Evolutionary conservation across 768 basidiomycete genomes (phyloP).

Genomic region (Tricholoma saponaceum): DNA sequence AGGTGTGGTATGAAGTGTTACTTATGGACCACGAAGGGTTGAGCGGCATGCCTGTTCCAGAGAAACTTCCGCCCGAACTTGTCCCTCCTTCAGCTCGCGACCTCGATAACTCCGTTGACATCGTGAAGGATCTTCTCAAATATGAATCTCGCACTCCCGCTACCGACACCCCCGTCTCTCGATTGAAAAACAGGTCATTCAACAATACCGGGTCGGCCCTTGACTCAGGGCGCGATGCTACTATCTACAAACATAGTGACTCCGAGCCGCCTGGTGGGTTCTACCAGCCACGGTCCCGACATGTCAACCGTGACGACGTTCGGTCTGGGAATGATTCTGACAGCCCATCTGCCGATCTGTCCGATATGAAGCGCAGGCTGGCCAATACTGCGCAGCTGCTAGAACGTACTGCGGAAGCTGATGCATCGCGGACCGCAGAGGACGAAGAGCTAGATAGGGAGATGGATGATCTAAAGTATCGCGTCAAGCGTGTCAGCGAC

Average conservation of each 20-base stretch:
- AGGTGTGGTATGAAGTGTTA: background rate
- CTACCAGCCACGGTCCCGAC: conserved; percentile 79
- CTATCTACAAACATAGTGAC: conserved; percentile 84
- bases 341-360: conserved; percentile 60
- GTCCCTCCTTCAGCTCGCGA: conserved; percentile 89
- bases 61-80: conserved; percentile 82
- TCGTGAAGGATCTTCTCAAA: conserved; percentile 83
- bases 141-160: conserved; percentile 71
- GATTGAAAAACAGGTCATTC: conserved; percentile 70
- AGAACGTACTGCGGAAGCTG: conserved; percentile 66
- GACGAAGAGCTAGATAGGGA: conserved; percentile 92
- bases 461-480: conserved; percentile 79
- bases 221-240: conserved; percentile 75
- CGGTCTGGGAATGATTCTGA: conserved; percentile 70
- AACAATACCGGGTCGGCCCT: conserved; percentile 46
- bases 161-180: conserved; percentile 52
- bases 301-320: conserved; percentile 81
- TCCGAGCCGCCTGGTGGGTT: conserved; percentile 54
- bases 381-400: conserved; percentile 77
- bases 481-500: conserved; percentile 83
- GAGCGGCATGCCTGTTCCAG: conserved; percentile 90
- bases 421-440: conserved; percentile 60
- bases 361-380: conserved; percentile 83
- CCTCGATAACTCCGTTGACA: conserved; percentile 84
- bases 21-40: conserved; percentile 50